Base-by-base conservation (phyloP, 371 early-diverging fungal species). In the Blakeslea trispora region DNA sequence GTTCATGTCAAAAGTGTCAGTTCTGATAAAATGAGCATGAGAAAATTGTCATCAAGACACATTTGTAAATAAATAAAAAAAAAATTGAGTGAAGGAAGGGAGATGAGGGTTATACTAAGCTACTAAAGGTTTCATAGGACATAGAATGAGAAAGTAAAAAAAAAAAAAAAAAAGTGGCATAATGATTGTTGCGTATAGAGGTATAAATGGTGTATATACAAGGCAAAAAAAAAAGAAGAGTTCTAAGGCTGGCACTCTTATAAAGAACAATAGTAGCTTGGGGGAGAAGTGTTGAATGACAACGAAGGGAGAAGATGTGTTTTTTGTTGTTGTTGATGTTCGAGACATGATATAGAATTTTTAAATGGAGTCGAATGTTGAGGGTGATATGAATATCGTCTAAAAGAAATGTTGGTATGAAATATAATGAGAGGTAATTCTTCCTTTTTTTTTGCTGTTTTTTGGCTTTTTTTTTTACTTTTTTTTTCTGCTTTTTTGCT, bases 91-190 rank as follows among this genome's bases (percentile, higher is more conserved):
- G 47, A 55, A 55, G 31, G 56, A 48, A 34, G 47, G 56, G 56
- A 48, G 56, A 48, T 47, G 56, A 55, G 56, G 56, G 56, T 55
- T 55, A 55, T 55, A 48, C 24, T 48, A 55, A 48, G 56, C 56
- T 55, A 55, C 56, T 55, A 55, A 10, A 37, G 13, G 11, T 37
- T 13, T 37, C 37, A 37, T 37, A 37, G 14, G 37, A 10, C 37
- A 45, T 39, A 46, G 28, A 24, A 35, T n/a, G 45, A 23, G 46
- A 39, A 18, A 46, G 18, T n/a, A 17, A 53, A 53, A 21, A 44
- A 44, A 43, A 17, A 17, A n/a, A 14, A 5, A 39, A 45, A 19
- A 35, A 21, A 39, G 10, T n/a, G n/a, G n/a, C n/a, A n/a, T n/a
- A n/a, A 46, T 22, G 45, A 45, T 28, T 43, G n/a, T 53, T 28